Evolutionary conservation across 208 protist species (phyloP), one percentile per base, ranked within the genome.

Genomic region (Leishmania arabica): DNA sequence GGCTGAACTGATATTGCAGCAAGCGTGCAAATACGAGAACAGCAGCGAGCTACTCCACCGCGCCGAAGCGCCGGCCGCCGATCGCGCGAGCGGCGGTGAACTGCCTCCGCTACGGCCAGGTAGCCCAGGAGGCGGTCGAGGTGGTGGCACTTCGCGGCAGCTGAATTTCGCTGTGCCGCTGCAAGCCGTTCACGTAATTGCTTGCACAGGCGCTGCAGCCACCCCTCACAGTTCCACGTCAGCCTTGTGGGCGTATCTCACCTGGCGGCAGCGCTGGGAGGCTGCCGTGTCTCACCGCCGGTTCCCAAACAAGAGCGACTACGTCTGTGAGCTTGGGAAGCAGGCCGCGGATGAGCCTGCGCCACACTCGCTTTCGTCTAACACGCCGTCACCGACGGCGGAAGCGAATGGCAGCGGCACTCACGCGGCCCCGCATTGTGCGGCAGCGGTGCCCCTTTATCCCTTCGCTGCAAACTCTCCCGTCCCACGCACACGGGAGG

Each of bases 181-280:
- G 37, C 82, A 82, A 11, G 54, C 79, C 0, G 47, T 85, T 4
- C 82, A 85, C 54, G 76, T 85, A 5, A 42, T 85, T 40, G 31
- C 78, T 45, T 37, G 24, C 49, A 21, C 58, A 17, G 71, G 72
- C 8, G 31, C 19, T 34, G 37, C 40, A n/a, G 21, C 45, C n/a
- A 68, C 62, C 7, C 4, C 54, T 42, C 51, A 17, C 47, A 31
- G 37, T 60, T 34, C 42, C 58, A 13, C 49, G 17, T 40, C 37
- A 71, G 51, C 3, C 37, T 45, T 53, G 72, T 85, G 82, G 82
- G 42, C 56, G 13, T 85, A 82, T 68, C 53, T 79, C 51, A 58
- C 77, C 49, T 85, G 82, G 82, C 77, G 82, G 54, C 82, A 80
- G 77, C 47, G 51, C 5, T 85, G 82, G 82, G 82, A 85, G 40